These are phyloP conservation scores for Davidsoniella australis DNA, from an alignment of 2,329 filamentous ascomycete genomes.

Conservation along the genomic window DNA sequence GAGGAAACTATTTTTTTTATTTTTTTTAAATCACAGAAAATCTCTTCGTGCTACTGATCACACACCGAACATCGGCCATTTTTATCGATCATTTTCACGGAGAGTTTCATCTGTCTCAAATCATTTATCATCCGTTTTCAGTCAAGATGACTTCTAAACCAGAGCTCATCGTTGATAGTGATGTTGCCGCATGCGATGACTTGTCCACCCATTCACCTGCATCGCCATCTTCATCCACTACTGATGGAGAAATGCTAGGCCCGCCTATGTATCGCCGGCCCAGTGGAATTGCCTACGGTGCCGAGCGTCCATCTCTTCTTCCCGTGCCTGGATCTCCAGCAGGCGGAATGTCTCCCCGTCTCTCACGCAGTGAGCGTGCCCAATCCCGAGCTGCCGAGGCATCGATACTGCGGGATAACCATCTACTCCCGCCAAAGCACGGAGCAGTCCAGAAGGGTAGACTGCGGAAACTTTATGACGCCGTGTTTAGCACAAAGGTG, in stretches of 20 bases:
- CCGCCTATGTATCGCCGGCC: slow-evolving; percentile 55
- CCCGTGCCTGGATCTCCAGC: slow-evolving; percentile 40
- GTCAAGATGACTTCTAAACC: slow-evolving; percentile 9
- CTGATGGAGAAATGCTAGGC: slow-evolving; percentile 20
- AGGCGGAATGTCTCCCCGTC: slow-evolving; percentile 17
- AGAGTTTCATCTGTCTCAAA: too few relatives aligned
- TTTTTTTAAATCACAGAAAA: too few relatives aligned
- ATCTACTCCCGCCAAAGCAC: slow-evolving; percentile 43
- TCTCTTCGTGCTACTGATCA: too few relatives aligned
- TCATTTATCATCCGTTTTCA: slow-evolving; percentile 1
- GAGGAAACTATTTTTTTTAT: too few relatives aligned
- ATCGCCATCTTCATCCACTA: slow-evolving; percentile 18
- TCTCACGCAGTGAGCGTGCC: slow-evolving; percentile 38
- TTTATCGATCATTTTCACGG: too few relatives aligned
- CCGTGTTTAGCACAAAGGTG: slow-evolving; percentile 37
- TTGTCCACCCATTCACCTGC: slow-evolving; percentile 3
- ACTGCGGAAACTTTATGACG: slow-evolving; percentile 25
- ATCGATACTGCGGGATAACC: slow-evolving; percentile 46
- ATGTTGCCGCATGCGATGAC: slow-evolving; percentile 15
- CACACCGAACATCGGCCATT: too few relatives aligned
- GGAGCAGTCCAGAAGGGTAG: slow-evolving; percentile 16
- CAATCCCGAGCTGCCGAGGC: slow-evolving; percentile 40
- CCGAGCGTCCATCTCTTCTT: slow-evolving; percentile 40
- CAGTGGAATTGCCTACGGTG: slow-evolving; percentile 57
- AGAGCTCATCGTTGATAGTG: slow-evolving; percentile 27